Evolutionary conservation across 2,329 filamentous ascomycete species (phyloP), one percentile per base, ranked within the genome.

Genomic region (Fonsecaea pedrosoi): DNA sequence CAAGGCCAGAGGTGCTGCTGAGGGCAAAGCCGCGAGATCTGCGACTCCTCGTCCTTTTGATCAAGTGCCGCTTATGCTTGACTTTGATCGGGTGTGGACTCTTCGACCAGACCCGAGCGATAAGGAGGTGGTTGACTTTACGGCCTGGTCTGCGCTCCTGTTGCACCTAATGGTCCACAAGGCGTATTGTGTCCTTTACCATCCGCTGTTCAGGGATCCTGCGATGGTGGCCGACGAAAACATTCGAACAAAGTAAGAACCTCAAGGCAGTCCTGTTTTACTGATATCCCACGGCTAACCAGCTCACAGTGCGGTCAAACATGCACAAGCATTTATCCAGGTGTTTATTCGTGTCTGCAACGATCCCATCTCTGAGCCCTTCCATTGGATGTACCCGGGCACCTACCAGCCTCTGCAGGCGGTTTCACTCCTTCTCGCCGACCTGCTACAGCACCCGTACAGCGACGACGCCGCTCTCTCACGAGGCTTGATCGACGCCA

Each of bases 341-440:
- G 62, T 72, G 18, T 73, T 73, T 57, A 66, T 73, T 13, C 66
- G 67, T 13, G 66, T 73, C 25, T 73, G 71, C 58, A 70, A 69
- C 45, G 71, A 68, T 34, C 62, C 61, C 12, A 59, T 60, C 42
- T 73, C 67, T 9, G 62, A 69, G 8, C 68, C 71, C 2, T 73
- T 69, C 53, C 69, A 73, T 30, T 73, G 71, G 72, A 71, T 73
- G 68, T 73, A 73, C 30, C 72, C 71, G 13, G 72, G 72, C 2
- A 71, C 71, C 8, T 73, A 73, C 40, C 71, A 73, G 40, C 72
- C 72, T 48, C 63, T 73, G 1, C 71, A 73, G 45, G 64, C 70
- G 1, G 62, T 71, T 0, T 66, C 71, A 15, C 54, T 73, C 12
- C 61, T 73, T 3, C 66, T 73, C 12, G 70, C 69, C 15, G 71